Evolutionary conservation across 2,329 filamentous ascomycete genomes (phyloP), one percentile per base, ranked within the genome.

Genomic region (Alternaria atra): DNA sequence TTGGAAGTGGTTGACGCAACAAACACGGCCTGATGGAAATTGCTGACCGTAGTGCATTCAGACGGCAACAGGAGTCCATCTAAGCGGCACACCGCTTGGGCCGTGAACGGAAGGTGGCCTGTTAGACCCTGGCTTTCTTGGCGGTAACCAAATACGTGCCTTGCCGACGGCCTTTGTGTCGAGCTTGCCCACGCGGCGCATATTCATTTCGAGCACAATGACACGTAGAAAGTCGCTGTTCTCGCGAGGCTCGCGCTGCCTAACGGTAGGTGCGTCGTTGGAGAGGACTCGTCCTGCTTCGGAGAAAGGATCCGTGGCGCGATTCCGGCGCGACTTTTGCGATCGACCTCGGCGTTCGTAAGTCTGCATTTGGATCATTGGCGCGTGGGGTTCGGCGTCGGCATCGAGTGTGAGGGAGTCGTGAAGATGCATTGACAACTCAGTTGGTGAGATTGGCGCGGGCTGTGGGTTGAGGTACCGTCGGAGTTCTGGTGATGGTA

Each of bases 121-220:
- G 58, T 60, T 68, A 27, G 73, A 63, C 52, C 67, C 72, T 32
- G 67, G 55, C 65, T 82, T 80, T 62, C 87, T 82, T 44, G 87
- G 87, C 37, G 87, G 87, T 44, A 89, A 75, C 85, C 86, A 89
- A 61, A 89, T 82, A 57, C 82, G 83, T 27, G 87, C 87, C 64
- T 83, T 81, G 20, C 86, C 85, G 15, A 84, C 80, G 25, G 77
- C 77, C 54, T 85, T 84, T 43, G 85, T 79, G 62, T 87, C 86
- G 44, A 90, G 79, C 77, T 90, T 90, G 56, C 87, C 87, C 61
- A 81, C 82, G 43, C 87, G 83, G 37, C 87, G 83, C 87, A 90
- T 90, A 73, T 89, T 89, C 87, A 89, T 89, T 76, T 90, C 87
- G 48, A 89, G 80, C 10, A 89, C 87, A 15, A 89, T 86, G 65